phyloP scores from a whole-genome alignment of 192 early-diverging fungal species.

The Dissophora ornata region DNA sequence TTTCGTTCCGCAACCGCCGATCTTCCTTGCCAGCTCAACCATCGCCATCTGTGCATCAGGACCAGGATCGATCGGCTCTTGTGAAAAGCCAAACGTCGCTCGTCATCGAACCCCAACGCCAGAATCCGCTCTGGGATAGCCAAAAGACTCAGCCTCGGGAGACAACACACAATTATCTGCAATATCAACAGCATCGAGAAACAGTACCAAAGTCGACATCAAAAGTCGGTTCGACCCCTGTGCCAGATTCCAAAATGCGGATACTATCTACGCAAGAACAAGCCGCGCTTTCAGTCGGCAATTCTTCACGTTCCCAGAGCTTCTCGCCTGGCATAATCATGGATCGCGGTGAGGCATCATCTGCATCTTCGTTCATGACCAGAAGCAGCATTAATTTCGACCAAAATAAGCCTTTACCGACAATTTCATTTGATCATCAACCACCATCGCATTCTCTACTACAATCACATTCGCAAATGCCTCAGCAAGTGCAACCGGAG shows the following conservation, averaged over 20 bases:
- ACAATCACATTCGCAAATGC: neutral
- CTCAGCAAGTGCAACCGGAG: neutral
- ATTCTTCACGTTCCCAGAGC: too few species aligned
- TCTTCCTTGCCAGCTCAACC: slow-evolving; percentile 13
- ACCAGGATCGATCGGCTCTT: slow-evolving; percentile 7
- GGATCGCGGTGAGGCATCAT: too few species aligned
- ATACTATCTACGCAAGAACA: too few species aligned
- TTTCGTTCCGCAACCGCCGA: slow-evolving; percentile 21
- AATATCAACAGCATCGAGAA: neutral
- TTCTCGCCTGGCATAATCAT: too few species aligned
- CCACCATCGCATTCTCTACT: neutral
- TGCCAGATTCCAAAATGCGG: too few species aligned
- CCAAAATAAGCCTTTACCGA: slow-evolving; percentile 15
- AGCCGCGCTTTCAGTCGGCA: too few species aligned
- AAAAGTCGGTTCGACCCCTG: too few species aligned
- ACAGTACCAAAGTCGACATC: neutral
- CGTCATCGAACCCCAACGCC: neutral
- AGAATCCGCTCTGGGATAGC: too few species aligned
- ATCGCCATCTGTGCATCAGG: neutral
- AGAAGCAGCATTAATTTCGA: neutral
- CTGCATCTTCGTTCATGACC: too few species aligned
- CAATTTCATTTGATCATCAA: neutral
- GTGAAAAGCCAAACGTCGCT: slow-evolving; percentile 7
- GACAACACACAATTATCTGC: neutral
- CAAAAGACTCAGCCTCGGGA: neutral